Evolutionary conservation across 139 green algal genomes (phyloP).

Genomic region (Chlorella sp.): DNA sequence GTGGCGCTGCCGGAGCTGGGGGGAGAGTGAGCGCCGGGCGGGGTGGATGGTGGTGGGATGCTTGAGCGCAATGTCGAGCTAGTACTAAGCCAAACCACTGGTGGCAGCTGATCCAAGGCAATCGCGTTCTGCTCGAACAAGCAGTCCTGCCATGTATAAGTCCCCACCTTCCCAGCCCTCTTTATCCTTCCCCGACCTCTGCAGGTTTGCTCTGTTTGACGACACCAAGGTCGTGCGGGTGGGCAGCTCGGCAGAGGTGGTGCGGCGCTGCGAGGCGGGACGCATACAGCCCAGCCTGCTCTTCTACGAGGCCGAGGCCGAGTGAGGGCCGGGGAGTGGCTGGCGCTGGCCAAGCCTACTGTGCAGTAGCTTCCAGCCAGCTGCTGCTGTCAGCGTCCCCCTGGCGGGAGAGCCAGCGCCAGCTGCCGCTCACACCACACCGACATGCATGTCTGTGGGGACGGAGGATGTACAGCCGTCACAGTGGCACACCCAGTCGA

Average conservation of each 20-base stretch:
- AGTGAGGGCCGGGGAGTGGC: background rate
- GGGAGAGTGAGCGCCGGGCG: conserved; percentile 58
- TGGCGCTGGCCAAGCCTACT: no score
- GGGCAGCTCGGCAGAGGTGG: conserved; percentile 1
- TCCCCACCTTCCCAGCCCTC: no score
- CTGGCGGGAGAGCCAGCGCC: no score
- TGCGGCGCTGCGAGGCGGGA: background rate
- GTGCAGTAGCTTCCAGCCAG: no score
- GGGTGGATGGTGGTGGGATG: background rate
- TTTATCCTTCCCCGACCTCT: background rate
- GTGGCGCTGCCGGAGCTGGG: conserved; percentile 50
- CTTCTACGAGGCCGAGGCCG: conserved; percentile 21
- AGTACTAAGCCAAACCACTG: no score
- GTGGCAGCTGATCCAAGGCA: background rate
- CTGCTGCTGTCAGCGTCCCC: no score
- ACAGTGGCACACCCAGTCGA: no score
- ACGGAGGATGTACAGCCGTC: no score
- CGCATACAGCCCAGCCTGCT: conserved; percentile 24
- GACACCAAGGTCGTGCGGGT: conserved; percentile 58
- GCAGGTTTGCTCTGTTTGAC: conserved; percentile 68
- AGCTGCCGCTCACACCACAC: no score
- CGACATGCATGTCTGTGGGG: no score
- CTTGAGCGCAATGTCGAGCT: no score
- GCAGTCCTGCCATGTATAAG: background rate
- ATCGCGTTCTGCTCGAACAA: no score